Conservation (phyloP, 495 filamentous ascomycete genomes). For the Darksidea phi region DNA sequence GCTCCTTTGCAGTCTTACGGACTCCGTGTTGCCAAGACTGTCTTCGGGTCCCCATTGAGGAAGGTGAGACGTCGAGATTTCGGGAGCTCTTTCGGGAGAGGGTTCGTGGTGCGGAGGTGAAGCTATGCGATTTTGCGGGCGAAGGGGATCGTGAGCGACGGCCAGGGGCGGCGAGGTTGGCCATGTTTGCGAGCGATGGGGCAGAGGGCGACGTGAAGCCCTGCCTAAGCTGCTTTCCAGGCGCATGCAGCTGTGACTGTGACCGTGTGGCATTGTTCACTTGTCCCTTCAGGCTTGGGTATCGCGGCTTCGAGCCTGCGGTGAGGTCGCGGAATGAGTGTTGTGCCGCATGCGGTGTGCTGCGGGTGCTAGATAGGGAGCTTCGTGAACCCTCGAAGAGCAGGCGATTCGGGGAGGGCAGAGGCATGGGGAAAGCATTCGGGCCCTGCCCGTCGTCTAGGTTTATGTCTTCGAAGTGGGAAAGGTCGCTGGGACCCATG, state of each 20-base stretch:
- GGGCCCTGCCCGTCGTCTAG: constrained; percentile 66
- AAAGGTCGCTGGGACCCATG: constrained; percentile 38
- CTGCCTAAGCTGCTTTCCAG: constrained; percentile 38
- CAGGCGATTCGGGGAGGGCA: constrained; percentile 33
- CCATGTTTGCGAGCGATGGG: constrained; percentile 42
- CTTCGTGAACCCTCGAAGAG: constrained; percentile 30
- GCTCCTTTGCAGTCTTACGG: constrained; percentile 72
- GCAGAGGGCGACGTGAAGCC: constrained; percentile 48
- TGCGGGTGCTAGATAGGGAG: constrained; percentile 10
- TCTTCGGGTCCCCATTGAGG: constrained; percentile 42
- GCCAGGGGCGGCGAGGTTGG: constrained; percentile 39
- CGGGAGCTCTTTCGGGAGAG: constrained; percentile 31
- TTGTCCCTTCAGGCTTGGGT: constrained; percentile 45
- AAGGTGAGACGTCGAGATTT: constrained; percentile 45
- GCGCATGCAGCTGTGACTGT: constrained; percentile 39
- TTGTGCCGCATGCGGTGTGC: constrained; percentile 2
- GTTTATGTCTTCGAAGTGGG: constrained; percentile 91
- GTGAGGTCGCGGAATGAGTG: constrained; percentile 40
- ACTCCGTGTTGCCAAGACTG: constrained; percentile 69
- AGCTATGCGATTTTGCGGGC: constrained; percentile 21
- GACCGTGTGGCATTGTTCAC: constrained; percentile 37
- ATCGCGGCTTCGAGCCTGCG: constrained; percentile 36
- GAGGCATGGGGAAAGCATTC: constrained; percentile 47
- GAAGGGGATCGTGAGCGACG: constrained; percentile 48
- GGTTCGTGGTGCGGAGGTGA: constrained; percentile 24